Evolutionary conservation across 768 basidiomycete genomes (phyloP), one percentile per base, ranked within the genome.

Genomic region (Lactifluus subvellereus): DNA sequence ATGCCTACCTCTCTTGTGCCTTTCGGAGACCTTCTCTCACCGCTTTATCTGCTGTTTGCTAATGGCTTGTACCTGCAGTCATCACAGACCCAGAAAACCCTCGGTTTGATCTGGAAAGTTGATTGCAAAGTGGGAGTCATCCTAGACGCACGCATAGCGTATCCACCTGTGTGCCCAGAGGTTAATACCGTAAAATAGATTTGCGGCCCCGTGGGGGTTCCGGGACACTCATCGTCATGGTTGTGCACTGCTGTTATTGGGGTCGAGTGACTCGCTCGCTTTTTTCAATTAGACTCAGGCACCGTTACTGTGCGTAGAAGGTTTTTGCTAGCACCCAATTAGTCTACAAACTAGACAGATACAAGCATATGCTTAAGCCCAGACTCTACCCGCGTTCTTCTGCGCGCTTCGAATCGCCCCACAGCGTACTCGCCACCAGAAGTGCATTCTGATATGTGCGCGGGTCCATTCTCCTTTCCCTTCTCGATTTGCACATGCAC

Each of bases 91-190:
- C 94, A 47, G 96, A 98, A 69, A 87, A 98, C 76, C 93, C 96
- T 57, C 85, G 84, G 67, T 99, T 98, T 77, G 94, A 98, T 80
- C 80, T 98, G 73, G 96, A 98, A 93, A 93, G 76, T 77, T 97
- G 64, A 71, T 91, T 73, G 79, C 81, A 49, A 84, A 85, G 72
- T 86, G 85, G 82, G 90, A 91, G 76, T 84, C 80, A 72, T 84
- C 84, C 69, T 82, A 78, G 60, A 61, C 37, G 32, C 57, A 58
- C 53, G n/a, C 37, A n/a, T 35, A 51, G 57, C 54, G 50, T 57
- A 50, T 62, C 42, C n/a, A 47, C 57, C 32, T 38, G n/a, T 48
- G 42, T 59, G 22, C 49, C 35, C 63, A 58, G 60, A 60, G 40
- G 51, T 49, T 64, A 47, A 42, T 56, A 56, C 54, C 51, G 50